Evolutionary conservation across 2,329 filamentous ascomycete species (phyloP).

Genomic region (Microdochium paspali): DNA sequence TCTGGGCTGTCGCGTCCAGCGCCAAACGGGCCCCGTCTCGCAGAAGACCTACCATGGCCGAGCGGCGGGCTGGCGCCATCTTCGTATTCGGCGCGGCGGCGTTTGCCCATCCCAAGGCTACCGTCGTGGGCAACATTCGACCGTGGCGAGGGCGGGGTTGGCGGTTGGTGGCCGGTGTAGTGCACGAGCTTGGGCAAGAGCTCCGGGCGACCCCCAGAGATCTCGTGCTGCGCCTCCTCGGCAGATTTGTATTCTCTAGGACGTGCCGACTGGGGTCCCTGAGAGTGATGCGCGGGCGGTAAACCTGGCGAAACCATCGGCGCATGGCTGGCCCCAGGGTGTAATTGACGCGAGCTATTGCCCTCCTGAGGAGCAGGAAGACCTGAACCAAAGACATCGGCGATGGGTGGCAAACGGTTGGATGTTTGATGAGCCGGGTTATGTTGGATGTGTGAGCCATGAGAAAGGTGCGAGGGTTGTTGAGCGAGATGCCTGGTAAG

Average conservation of each 20-base stretch:
- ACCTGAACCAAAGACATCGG: slow-evolving; percentile 85
- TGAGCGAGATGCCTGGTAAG: slow-evolving; percentile 70
- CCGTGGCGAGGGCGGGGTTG: slow-evolving; percentile 77
- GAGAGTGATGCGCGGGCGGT: slow-evolving; percentile 40
- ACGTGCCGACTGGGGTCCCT: slow-evolving; percentile 49
- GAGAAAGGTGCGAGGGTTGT: slow-evolving; percentile 72
- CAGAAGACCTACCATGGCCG: slow-evolving; percentile 58
- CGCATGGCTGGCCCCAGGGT: slow-evolving; percentile 54
- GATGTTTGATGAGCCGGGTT: slow-evolving; percentile 79
- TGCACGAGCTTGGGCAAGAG: slow-evolving; percentile 89
- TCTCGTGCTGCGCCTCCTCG: slow-evolving; percentile 85
- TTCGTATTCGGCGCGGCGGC: slow-evolving; percentile 88
- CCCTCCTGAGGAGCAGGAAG: slow-evolving; percentile 52
- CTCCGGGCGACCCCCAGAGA: slow-evolving; percentile 87
- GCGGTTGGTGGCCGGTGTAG: slow-evolving; percentile 88
- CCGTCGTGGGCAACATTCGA: slow-evolving; percentile 36
- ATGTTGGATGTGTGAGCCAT: slow-evolving; percentile 85
- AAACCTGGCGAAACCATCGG: slow-evolving; percentile 73
- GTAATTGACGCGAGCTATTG: slow-evolving; percentile 36
- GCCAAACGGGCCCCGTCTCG: slow-evolving; percentile 62
- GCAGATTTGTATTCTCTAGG: slow-evolving; percentile 87
- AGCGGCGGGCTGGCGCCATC: slow-evolving; percentile 77
- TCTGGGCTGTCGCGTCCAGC: slow-evolving; percentile 77
- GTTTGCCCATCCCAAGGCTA: slow-evolving; percentile 53
- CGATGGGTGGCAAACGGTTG: slow-evolving; percentile 87